These are phyloP conservation scores for Fusarium guadeloupense DNA, from an alignment of 2,329 filamentous ascomycete species.

Conservation along the genomic window DNA sequence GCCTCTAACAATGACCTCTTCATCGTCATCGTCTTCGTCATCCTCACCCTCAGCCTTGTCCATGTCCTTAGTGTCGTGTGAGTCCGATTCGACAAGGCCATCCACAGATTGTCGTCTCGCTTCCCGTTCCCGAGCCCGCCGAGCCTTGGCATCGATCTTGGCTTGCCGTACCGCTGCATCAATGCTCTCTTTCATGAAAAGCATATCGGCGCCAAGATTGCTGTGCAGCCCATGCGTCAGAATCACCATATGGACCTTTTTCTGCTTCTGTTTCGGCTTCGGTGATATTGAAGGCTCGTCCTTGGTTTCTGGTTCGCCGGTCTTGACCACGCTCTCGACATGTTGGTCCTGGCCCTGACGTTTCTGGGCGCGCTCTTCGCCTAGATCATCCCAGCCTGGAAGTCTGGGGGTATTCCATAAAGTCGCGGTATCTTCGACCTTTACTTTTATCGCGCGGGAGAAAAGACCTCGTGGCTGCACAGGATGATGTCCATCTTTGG, in stretches of 20 bases:
- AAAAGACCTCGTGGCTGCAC: constrained; percentile 80
- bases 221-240: constrained; percentile 95
- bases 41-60: constrained; percentile 56
- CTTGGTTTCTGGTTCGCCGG: constrained; percentile 44
- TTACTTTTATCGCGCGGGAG: constrained; percentile 79
- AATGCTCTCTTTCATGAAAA: constrained; percentile 97
- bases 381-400: constrained; percentile 68
- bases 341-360: constrained; percentile 45
- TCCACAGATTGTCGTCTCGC: constrained; percentile 29
- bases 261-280: constrained; percentile 69
- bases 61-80: constrained; percentile 36
- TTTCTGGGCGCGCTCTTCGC: constrained; percentile 42
- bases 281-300: constrained; percentile 31
- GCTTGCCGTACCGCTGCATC: constrained; percentile 82
- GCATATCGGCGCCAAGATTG: constrained; percentile 95
- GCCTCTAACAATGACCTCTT: constrained; percentile 88
- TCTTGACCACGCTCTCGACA: constrained; percentile 48
- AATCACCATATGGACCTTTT: constrained; percentile 89
- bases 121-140: constrained; percentile 62
- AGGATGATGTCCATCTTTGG: constrained; percentile 67
- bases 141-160: constrained; percentile 71
- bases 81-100: constrained; percentile 15
- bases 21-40: constrained; percentile 67
- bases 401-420: constrained; percentile 93
- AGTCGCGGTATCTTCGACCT: constrained; percentile 86